phyloP scores from a whole-genome alignment of 306 rosid species.

The Rosa multiflora region DNA sequence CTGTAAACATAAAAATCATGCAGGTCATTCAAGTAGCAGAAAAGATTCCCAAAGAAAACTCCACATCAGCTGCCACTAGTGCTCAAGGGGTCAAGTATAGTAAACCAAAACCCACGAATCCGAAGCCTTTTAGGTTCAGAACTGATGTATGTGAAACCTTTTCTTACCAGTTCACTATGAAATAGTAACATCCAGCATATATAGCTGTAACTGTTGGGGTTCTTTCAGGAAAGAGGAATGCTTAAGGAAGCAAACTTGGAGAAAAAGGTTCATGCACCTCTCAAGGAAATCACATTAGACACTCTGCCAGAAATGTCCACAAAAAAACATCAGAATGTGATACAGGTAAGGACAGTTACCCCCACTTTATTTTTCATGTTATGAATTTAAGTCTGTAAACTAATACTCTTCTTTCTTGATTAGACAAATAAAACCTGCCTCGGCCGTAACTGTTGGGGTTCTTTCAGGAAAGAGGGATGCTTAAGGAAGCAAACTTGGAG shows the following conservation, averaged over 20 bases:
- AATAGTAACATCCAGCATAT: not conserved
- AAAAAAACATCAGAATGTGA: slow-evolving; percentile 31
- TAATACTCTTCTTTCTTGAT: slow-evolving; percentile 4
- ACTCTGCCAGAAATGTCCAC: slow-evolving; percentile 31
- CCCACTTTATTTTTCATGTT: not conserved
- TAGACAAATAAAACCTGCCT: too few species aligned
- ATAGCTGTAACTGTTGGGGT: slow-evolving; percentile 16
- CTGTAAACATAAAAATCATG: slow-evolving; percentile 15
- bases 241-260: slow-evolving; percentile 83
- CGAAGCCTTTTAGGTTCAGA: slow-evolving; percentile 93
- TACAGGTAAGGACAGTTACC: slow-evolving; percentile 29
- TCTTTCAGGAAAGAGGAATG: slow-evolving; percentile 79
- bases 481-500: slow-evolving; percentile 82
- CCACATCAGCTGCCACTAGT: slow-evolving; percentile 27
- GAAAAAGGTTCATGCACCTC: slow-evolving; percentile 51
- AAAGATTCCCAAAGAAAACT: slow-evolving; percentile 47
- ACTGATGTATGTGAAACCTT: slow-evolving; percentile 69
- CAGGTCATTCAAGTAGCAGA: slow-evolving; percentile 32
- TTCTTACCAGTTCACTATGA: slow-evolving; percentile 17
- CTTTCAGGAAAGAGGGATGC: slow-evolving; percentile 83
- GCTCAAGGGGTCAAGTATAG: slow-evolving; percentile 61
- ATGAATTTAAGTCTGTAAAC: slow-evolving; percentile 16
- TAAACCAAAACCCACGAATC: slow-evolving; percentile 81
- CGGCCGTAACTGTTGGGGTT: slow-evolving; percentile 18
- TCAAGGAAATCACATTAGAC: slow-evolving; percentile 45